phyloP scores from a whole-genome alignment of 2,329 filamentous ascomycete species.

The Paracamarosporium sp. region DNA sequence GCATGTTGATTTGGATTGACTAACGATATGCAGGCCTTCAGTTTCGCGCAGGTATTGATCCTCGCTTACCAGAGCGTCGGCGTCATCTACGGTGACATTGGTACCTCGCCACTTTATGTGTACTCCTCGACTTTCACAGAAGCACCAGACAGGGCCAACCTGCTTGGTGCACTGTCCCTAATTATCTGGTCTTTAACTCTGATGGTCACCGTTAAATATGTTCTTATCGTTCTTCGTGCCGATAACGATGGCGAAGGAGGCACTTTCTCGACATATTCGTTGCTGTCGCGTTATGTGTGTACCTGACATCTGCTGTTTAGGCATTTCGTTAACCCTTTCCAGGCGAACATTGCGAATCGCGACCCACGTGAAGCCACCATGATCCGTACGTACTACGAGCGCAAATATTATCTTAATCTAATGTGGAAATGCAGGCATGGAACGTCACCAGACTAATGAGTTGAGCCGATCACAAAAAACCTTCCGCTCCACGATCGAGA shows the following conservation, averaged over 20 bases:
- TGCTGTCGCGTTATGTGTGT: slow-evolving; percentile 63
- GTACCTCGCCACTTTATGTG: slow-evolving; percentile 72
- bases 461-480: slow-evolving; percentile 59
- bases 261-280: slow-evolving; percentile 71
- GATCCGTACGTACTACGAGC: slow-evolving; percentile 48
- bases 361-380: slow-evolving; percentile 65
- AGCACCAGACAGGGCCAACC: slow-evolving; percentile 59
- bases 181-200: slow-evolving; percentile 73
- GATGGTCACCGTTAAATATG: slow-evolving; percentile 74
- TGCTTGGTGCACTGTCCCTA: slow-evolving; percentile 70
- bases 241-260: slow-evolving; percentile 76
- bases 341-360: slow-evolving; percentile 65
- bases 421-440: slow-evolving; percentile 48
- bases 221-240: slow-evolving; percentile 69
- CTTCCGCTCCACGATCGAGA: slow-evolving; percentile 65
- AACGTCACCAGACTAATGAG: slow-evolving; percentile 65
- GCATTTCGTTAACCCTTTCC: background rate
- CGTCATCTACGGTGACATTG: slow-evolving; percentile 75
- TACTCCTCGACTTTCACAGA: slow-evolving; percentile 70
- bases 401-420: background rate
- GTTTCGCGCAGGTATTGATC: slow-evolving; percentile 29
- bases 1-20: background rate
- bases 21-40: slow-evolving; percentile 34
- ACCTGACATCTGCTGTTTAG: background rate
- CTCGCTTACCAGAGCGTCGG: slow-evolving; percentile 68